phyloP scores from a whole-genome alignment of 495 filamentous ascomycete genomes.

The Penicillium arizonense region DNA sequence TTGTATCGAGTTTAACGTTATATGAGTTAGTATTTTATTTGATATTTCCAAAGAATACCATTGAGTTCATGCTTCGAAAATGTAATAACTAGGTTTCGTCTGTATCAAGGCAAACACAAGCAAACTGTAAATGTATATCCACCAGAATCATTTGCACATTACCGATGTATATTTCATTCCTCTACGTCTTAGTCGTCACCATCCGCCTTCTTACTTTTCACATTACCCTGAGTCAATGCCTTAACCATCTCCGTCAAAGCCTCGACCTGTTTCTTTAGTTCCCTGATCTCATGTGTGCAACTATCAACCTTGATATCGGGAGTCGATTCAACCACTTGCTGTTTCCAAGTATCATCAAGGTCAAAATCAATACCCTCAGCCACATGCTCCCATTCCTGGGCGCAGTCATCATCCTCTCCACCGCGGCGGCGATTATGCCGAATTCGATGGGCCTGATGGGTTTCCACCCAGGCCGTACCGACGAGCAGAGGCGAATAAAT shows the following conservation, averaged over 20 bases:
- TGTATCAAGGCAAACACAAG: no score
- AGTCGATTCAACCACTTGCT: conserved; percentile 68
- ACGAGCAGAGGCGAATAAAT: conserved; percentile 85
- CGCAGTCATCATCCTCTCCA: conserved; percentile 84
- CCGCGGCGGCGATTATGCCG: conserved; percentile 69
- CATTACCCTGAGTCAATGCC: conserved; percentile 33
- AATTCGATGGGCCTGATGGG: conserved; percentile 64
- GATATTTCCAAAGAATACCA: no score
- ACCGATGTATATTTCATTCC: no score
- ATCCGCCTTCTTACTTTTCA: background rate
- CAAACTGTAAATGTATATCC: no score
- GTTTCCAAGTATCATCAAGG: conserved; percentile 75
- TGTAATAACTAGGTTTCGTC: no score
- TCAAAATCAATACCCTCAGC: conserved; percentile 71
- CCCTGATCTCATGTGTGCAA: conserved; percentile 64
- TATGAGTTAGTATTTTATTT: background rate
- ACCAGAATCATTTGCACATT: no score
- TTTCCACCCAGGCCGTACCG: conserved; percentile 75
- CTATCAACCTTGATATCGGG: conserved; percentile 75
- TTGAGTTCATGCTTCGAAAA: no score
- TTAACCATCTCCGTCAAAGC: conserved; percentile 62
- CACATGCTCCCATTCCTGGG: conserved; percentile 93
- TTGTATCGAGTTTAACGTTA: background rate
- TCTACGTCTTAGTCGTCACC: background rate
- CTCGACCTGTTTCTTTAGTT: conserved; percentile 66